Base-by-base conservation (phyloP, 345 rosid genomes). In the Eucalyptus coolabah region DNA sequence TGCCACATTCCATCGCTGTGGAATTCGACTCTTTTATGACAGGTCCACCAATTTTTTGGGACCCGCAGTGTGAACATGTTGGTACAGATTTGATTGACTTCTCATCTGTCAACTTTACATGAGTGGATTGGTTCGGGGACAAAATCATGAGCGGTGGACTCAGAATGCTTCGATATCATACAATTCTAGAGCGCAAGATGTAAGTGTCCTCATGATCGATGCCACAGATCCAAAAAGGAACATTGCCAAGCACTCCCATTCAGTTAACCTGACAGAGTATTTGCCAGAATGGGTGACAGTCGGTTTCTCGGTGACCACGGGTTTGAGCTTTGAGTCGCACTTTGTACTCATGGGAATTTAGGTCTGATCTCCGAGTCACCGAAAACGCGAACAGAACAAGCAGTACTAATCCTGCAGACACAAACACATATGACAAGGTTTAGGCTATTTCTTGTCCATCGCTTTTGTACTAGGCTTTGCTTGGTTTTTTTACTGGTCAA, bases 261-360 rank as follows among this genome's bases (percentile, higher is more conserved):
- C 34, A 9, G 56, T 91, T 32, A 86, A 91, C 59, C 32, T 89
- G 59, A 23, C 45, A 23, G 23, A 42, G 26, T 49, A 85, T 67
- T 88, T 92, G 34, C 90, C 91, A 18, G 91, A 90, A 47, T 87
- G 89, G 89, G 91, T 92, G 24, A 87, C 88, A 44, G 30, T 92
- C 44, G 92, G 91, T 47, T 92, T 92, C 87, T 92, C 93, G 12
- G 89, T 72, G 3, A 15, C 88, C 37, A 92, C 56, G 7, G 90
- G 87, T 6, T 5, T 16, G 47, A 34, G 7, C 14, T 77, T 24
- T 16, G 89, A 89, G 88, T 63, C 88, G 12, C 88, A 65, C 51
- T 45, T 85, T 90, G 69, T 12, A 49, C 34, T 90, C 88, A 14
- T 90, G 93, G 92, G 88, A 89, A 8, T 90, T 90, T 10, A 50